phyloP scores from a whole-genome alignment of 495 filamentous ascomycete genomes.

The Aspergillus sparsus region DNA sequence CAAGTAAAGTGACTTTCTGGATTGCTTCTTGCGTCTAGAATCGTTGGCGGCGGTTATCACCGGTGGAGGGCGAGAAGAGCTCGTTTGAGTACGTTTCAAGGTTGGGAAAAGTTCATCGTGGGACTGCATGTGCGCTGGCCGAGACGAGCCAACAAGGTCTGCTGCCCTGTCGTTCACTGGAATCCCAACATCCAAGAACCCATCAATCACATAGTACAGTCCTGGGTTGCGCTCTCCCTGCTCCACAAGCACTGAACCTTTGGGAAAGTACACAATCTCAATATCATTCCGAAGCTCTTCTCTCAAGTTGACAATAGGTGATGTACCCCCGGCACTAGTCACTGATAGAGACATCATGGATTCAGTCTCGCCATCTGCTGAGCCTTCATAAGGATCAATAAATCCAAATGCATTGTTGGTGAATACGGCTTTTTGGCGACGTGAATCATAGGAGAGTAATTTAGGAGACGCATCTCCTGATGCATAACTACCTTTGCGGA shows the following conservation, averaged over 20 bases:
- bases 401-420: slow-evolving; percentile 91
- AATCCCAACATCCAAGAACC: slow-evolving; percentile 90
- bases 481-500: slow-evolving; percentile 59
- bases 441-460: slow-evolving; percentile 81
- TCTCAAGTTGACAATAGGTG: slow-evolving; percentile 59
- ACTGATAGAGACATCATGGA: slow-evolving; percentile 73
- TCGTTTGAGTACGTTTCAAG: slow-evolving; percentile 50
- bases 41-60: slow-evolving; percentile 37
- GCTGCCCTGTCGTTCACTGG: slow-evolving; percentile 57
- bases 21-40: slow-evolving; percentile 50
- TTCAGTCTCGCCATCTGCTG: slow-evolving; percentile 80
- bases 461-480: slow-evolving; percentile 84
- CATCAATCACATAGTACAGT: slow-evolving; percentile 96
- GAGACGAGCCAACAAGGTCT: slow-evolving; percentile 41
- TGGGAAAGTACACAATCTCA: slow-evolving; percentile 97
- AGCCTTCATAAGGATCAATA: slow-evolving; percentile 85
- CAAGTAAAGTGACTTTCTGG: slow-evolving; percentile 76
- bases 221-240: slow-evolving; percentile 95
- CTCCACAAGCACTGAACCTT: slow-evolving; percentile 93
- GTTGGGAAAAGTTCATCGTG: slow-evolving; percentile 50
- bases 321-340: slow-evolving; percentile 53
- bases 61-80: slow-evolving; percentile 43
- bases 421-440: slow-evolving; percentile 80
- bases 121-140: slow-evolving; percentile 30
- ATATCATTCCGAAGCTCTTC: slow-evolving; percentile 84